Conservation (phyloP, 768 basidiomycete species). For the Pisolithus microcarpus region DNA sequence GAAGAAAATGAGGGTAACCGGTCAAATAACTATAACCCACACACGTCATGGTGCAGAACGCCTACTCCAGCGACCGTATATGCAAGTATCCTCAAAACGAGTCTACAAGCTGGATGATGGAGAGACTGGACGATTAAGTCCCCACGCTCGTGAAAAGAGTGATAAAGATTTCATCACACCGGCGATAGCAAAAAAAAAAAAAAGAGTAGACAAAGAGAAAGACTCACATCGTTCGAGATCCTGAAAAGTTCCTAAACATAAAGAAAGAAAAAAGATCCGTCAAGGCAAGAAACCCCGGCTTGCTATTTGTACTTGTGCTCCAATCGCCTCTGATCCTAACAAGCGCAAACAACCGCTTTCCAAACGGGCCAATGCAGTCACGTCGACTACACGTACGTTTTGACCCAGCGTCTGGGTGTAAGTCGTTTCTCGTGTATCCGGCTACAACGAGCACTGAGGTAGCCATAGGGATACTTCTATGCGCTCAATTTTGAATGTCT, state of each 20-base stretch:
- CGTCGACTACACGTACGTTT: background rate
- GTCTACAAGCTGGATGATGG: slow-evolving; percentile 27
- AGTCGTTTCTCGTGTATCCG: background rate
- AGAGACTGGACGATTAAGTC: slow-evolving; percentile 28
- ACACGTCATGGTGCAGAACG: slow-evolving; percentile 28
- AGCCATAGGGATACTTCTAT: background rate
- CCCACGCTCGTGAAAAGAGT: slow-evolving; percentile 26
- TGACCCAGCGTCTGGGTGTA: background rate
- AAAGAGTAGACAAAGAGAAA: background rate
- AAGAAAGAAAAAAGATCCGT: background rate
- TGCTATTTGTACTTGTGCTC: slow-evolving; percentile 18
- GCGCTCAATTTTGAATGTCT: slow-evolving; percentile 2
- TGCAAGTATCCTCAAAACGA: slow-evolving; percentile 30
- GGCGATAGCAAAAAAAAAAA: background rate
- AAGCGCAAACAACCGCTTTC: slow-evolving; percentile 23
- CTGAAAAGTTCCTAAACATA: background rate
- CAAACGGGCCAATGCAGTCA: background rate
- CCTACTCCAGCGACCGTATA: slow-evolving; percentile 28
- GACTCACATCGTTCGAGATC: slow-evolving; percentile 10
- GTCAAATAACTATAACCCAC: slow-evolving; percentile 33
- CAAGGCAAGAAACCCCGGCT: too few relatives aligned
- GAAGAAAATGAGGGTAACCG: background rate
- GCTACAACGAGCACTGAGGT: background rate
- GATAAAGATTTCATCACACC: slow-evolving; percentile 25
- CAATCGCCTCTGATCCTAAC: slow-evolving; percentile 17